Base-by-base conservation (phyloP, 257 asterid genomes). In the Solanum etuberosum region DNA sequence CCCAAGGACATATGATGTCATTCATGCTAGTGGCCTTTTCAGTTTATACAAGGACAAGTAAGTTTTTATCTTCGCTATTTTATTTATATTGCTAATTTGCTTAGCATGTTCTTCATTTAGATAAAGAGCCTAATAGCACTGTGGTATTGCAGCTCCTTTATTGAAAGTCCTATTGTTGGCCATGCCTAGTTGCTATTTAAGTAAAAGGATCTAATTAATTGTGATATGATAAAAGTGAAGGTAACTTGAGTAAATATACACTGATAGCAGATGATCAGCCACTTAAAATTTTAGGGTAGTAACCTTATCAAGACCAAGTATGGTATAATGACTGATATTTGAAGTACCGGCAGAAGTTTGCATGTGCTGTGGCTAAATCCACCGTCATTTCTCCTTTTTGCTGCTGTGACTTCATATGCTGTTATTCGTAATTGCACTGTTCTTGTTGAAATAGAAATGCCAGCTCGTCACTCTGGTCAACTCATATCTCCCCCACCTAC, bases 1-100 rank as follows among this genome's bases (percentile, higher is more conserved):
- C 87, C 99, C 98, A 43, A 93, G 99, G 89, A 97, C 99, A 27
- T 97, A 97, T 35, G 98, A 97, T 89, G 98, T 97, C 83, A 94
- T 97, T 90, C 98, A 97, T 86, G 99, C 99, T 86, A 93, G 89
- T 88, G 96, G 98, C 83, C 90, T 97, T 88, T 95, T 95, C 90
- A 95, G 95, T 93, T 90, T 97, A 89, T 97, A 97, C 91, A 94
- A 94, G 90, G 94, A 91, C 90, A 93, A 92, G 98, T 97, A 90
- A 94, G 99, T 89, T 73, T 89, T 68, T 86, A 34, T 70, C 32
- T 31, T 70, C 27, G 1, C 13, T 12, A 15, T 35, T 4, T 38
- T 72, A 9, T 38, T 31, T 54, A 13, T 34, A 48, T 54, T 23
- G 85, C 29, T 59, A 32, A 84, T 65, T 63, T 5, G 35, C 34